A percentile compares a stretch with the other conserved stretches of the same genome.
These are phyloP conservation scores for Bimuria novae-zelandiae DNA, from an alignment of 2,329 filamentous ascomycete species.

Conservation along the genomic window DNA sequence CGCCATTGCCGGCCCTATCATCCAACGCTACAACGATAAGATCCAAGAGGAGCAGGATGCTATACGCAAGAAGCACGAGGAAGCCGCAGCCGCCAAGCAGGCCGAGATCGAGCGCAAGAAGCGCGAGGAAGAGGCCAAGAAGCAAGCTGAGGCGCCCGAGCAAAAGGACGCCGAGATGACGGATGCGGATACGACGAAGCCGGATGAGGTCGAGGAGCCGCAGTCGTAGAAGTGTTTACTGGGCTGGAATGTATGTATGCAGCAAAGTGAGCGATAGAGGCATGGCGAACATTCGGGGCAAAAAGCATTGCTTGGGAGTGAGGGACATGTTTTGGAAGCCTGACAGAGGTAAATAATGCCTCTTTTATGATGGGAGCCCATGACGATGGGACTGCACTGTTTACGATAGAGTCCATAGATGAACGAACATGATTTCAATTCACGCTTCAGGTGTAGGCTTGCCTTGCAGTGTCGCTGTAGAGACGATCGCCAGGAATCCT, in stretches of 20 bases:
- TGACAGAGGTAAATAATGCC: constrained; percentile 4
- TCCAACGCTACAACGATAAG: constrained; percentile 95
- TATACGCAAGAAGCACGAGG: constrained; percentile 68
- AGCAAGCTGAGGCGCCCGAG: constrained; percentile 53
- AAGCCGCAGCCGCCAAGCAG: constrained; percentile 64
- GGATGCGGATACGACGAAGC: constrained; percentile 56
- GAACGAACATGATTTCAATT: constrained; percentile 11
- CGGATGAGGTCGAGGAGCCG: constrained; percentile 46
- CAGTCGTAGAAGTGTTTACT: constrained; percentile 19
- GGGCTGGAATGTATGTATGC: not conserved
- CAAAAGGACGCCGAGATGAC: constrained; percentile 62
- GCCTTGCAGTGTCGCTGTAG: no score
- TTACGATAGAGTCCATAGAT: constrained; percentile 18
- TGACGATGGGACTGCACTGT: constrained; percentile 5
- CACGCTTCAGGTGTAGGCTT: no score
- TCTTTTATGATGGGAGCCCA: constrained; percentile 7
- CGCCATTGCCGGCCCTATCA: constrained; percentile 84
- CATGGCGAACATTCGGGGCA: not conserved
- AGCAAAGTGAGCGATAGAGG: constrained; percentile 4
- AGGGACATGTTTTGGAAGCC: not conserved
- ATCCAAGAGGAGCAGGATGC: constrained; percentile 83
- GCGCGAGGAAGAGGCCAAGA: constrained; percentile 73
- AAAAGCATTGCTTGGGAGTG: constrained; percentile 17
- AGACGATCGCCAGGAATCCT: no score
- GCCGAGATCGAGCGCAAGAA: constrained; percentile 74